phyloP scores from a whole-genome alignment of 1,284 basidiomycete genomes.

The Gomphus bonarii region DNA sequence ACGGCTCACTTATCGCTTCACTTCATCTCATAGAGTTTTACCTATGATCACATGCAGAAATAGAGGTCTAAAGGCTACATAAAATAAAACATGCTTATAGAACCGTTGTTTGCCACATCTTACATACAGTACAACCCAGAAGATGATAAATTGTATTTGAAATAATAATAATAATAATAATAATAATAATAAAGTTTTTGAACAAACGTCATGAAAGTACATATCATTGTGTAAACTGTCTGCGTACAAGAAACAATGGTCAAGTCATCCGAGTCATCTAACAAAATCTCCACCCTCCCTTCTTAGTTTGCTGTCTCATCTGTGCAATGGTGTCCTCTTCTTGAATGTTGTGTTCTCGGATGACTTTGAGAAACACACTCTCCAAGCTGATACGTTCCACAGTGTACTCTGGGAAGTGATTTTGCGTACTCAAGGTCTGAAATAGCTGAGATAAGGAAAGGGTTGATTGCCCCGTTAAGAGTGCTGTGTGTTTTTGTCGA shows the following conservation, averaged over 20 bases:
- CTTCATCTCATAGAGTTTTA: too few relatives aligned
- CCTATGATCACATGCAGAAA: too few relatives aligned
- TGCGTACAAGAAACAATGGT: not conserved
- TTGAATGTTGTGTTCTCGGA: conserved; percentile 48
- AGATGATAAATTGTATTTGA: too few relatives aligned
- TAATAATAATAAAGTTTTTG: too few relatives aligned
- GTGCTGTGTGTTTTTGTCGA: not conserved
- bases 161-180: too few relatives aligned
- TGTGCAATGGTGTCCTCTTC: conserved; percentile 35
- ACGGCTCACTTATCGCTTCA: too few relatives aligned
- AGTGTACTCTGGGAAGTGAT: conserved; percentile 51
- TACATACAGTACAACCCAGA: too few relatives aligned
- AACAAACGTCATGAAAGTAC: too few relatives aligned
- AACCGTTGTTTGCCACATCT: too few relatives aligned
- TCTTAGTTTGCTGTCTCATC: not conserved
- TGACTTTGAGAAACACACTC: conserved; percentile 66
- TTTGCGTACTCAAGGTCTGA: conserved; percentile 37
- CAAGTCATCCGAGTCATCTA: not conserved
- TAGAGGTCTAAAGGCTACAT: too few relatives aligned
- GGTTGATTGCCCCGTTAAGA: not conserved
- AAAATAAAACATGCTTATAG: too few relatives aligned
- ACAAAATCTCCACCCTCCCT: not conserved
- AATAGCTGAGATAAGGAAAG: conserved; percentile 43
- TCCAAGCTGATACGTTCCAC: conserved; percentile 62
- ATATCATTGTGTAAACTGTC: too few relatives aligned